Percentiles rank a stretch among this genome's conserved stretches.
These are phyloP conservation scores for Diddensiella caesifluorescens DNA, from an alignment of 805 yeast genomes.

Conservation along the genomic window DNA sequence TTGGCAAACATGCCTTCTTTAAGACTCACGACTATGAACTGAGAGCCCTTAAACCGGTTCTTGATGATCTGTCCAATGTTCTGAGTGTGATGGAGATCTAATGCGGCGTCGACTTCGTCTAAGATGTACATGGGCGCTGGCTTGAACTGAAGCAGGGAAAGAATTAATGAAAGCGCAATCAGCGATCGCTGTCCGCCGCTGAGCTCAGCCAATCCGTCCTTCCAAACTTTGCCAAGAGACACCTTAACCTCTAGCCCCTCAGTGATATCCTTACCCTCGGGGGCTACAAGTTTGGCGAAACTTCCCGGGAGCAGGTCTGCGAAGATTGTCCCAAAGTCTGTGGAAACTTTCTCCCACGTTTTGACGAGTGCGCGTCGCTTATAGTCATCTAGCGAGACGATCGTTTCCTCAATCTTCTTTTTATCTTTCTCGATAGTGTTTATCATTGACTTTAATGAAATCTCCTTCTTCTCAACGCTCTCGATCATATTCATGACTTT, in stretches of 20 bases:
- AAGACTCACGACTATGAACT: conserved; percentile 91
- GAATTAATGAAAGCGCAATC: conserved; percentile 83
- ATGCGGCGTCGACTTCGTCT: conserved; percentile 98
- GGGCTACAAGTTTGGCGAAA: conserved; percentile 80
- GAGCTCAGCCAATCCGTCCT: conserved; percentile 86
- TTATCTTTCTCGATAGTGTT: conserved; percentile 85
- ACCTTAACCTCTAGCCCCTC: conserved; percentile 89
- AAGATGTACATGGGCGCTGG: conserved; percentile 98
- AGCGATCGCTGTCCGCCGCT: conserved; percentile 97
- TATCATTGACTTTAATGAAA: conserved; percentile 70
- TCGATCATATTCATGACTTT: conserved; percentile 90
- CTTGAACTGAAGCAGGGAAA: conserved; percentile 87
- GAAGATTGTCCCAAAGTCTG: conserved; percentile 86
- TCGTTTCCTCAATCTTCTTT: conserved; percentile 81
- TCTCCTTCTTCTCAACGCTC: conserved; percentile 82
- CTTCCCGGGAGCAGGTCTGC: conserved; percentile 84
- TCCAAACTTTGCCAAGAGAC: conserved; percentile 89
- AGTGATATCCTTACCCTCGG: conserved; percentile 75
- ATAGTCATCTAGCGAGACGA: conserved; percentile 74
- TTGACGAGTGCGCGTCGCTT: conserved; percentile 75
- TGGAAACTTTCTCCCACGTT: conserved; percentile 82
- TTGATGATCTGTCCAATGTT: conserved; percentile 95
- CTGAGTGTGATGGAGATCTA: conserved; percentile 94
- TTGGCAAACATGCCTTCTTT: conserved; percentile 98
- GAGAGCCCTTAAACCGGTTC: conserved; percentile 91